Evolutionary conservation across 805 yeast species (phyloP).

Genomic region (Candida vartiovaarae): DNA sequence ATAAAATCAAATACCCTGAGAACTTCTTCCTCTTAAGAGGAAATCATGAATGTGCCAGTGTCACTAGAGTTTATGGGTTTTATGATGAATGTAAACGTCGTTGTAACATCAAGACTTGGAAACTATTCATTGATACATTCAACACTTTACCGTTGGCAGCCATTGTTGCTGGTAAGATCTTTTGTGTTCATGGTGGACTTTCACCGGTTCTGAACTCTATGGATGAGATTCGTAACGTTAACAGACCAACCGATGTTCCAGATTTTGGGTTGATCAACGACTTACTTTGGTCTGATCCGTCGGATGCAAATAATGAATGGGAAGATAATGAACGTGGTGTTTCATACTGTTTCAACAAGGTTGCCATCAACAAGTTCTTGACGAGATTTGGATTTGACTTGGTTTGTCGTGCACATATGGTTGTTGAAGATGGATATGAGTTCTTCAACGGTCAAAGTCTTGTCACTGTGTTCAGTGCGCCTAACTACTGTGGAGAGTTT

Average conservation of each 20-base stretch:
- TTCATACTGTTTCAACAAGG: constrained; percentile 83
- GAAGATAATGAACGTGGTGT: constrained; percentile 94
- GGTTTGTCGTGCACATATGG: constrained; percentile 93
- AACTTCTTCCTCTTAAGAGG: constrained; percentile 82
- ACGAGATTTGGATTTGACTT: constrained; percentile 68
- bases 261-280: constrained; percentile 99
- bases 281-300: constrained; percentile 87
- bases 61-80: constrained; percentile 92
- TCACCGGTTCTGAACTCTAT: constrained; percentile 74
- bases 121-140: constrained; percentile 90
- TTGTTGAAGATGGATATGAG: constrained; percentile 95
- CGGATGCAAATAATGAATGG: constrained; percentile 70
- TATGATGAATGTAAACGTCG: constrained; percentile 91
- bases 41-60: constrained; percentile 90
- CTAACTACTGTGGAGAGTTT: constrained; percentile 74
- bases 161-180: constrained; percentile 81
- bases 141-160: constrained; percentile 92
- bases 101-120: constrained; percentile 88
- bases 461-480: constrained; percentile 97
- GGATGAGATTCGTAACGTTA: constrained; percentile 76
- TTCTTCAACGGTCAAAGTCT: constrained; percentile 83
- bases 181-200: constrained; percentile 94
- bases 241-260: constrained; percentile 94
- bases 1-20: constrained; percentile 87
- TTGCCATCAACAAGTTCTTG: constrained; percentile 72